Percentiles rank a stretch among this genome's conserved stretches.
phyloP scores from a whole-genome alignment of 2,329 filamentous ascomycete species.

The Lasiodiplodia hormozganensis region DNA sequence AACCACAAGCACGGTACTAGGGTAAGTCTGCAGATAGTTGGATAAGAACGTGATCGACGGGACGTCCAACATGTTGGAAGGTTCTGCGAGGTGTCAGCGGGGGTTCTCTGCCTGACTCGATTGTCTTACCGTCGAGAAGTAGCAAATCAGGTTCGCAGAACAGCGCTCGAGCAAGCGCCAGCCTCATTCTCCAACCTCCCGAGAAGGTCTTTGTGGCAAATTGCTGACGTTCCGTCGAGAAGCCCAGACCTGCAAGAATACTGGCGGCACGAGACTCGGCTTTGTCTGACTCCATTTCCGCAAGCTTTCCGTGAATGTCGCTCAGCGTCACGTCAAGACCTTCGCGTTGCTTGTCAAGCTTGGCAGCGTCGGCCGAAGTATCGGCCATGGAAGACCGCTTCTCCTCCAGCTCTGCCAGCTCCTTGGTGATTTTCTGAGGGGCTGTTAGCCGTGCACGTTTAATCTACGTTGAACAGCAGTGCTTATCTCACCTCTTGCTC shows the following conservation, averaged over 20 bases:
- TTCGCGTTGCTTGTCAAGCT: conserved; percentile 85
- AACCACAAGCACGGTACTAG: conserved; percentile 93
- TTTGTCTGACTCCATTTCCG: conserved; percentile 99
- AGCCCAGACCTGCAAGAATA: conserved; percentile 95
- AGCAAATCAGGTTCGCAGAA: conserved; percentile 98
- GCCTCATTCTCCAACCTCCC: conserved; percentile 98
- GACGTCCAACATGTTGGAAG: conserved; percentile 99
- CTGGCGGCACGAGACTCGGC: conserved; percentile 94
- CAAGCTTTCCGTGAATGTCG: conserved; percentile 88
- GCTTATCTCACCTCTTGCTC: conserved; percentile 76
- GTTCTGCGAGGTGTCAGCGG: conserved; percentile 63
- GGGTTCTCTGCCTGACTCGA: conserved; percentile 20
- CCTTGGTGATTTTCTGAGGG: conserved; percentile 72
- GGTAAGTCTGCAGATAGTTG: conserved; percentile 92
- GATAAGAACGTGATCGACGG: conserved; percentile 99
- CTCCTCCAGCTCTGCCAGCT: conserved; percentile 77
- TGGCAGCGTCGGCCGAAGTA: conserved; percentile 86
- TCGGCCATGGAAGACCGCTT: conserved; percentile 84
- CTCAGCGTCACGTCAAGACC: conserved; percentile 88
- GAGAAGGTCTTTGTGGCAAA: conserved; percentile 97
- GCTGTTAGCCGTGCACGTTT: conserved; percentile 29
- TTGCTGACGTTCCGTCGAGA: conserved; percentile 91
- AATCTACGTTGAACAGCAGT: background rate
- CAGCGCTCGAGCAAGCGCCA: conserved; percentile 90
- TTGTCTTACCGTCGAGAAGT: conserved; percentile 73